Percentiles rank a stretch among this genome's conserved stretches.
These are phyloP conservation scores for Ramaria sp. DNA, from an alignment of 768 basidiomycete species.

Conservation along the genomic window DNA sequence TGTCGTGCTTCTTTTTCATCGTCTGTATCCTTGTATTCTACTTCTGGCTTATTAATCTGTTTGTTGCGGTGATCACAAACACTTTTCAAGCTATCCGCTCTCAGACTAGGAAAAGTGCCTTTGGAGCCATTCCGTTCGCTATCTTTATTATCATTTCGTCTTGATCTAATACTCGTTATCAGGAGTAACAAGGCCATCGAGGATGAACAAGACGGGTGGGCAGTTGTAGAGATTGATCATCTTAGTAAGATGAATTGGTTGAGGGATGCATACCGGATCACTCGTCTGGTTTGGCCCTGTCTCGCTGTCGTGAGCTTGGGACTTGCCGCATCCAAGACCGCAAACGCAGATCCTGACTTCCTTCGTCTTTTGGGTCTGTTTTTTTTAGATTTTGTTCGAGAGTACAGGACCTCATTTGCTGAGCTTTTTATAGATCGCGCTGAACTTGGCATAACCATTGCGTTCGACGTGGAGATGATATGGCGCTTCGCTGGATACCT, in stretches of 20 bases:
- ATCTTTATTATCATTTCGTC: not conserved
- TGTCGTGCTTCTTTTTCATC: constrained; percentile 85
- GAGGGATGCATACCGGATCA: constrained; percentile 45
- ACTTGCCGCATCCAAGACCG: constrained; percentile 59
- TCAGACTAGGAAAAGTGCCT: constrained; percentile 84
- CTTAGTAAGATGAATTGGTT: constrained; percentile 33
- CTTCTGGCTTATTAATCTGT: constrained; percentile 88
- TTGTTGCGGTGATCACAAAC: constrained; percentile 93
- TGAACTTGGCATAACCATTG: constrained; percentile 68
- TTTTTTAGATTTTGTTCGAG: not conserved
- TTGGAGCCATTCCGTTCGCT: constrained; percentile 67
- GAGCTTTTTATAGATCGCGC: constrained; percentile 39
- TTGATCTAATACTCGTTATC: not conserved
- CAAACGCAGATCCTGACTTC: constrained; percentile 28
- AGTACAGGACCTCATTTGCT: constrained; percentile 31
- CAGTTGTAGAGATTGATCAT: constrained; percentile 33
- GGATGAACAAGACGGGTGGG: constrained; percentile 55
- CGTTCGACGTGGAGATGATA: constrained; percentile 83
- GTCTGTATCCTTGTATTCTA: constrained; percentile 77
- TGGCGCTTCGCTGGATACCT: constrained; percentile 59
- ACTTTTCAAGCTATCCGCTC: constrained; percentile 81
- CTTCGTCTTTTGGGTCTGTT: constrained; percentile 14
- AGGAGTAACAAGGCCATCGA: constrained; percentile 25
- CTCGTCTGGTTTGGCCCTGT: constrained; percentile 63
- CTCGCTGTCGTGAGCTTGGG: constrained; percentile 62